Percentiles rank a stretch among this genome's conserved stretches.
These are phyloP conservation scores for Lagenidium giganteum DNA, from an alignment of 352 stramenopile species.

Conservation along the genomic window DNA sequence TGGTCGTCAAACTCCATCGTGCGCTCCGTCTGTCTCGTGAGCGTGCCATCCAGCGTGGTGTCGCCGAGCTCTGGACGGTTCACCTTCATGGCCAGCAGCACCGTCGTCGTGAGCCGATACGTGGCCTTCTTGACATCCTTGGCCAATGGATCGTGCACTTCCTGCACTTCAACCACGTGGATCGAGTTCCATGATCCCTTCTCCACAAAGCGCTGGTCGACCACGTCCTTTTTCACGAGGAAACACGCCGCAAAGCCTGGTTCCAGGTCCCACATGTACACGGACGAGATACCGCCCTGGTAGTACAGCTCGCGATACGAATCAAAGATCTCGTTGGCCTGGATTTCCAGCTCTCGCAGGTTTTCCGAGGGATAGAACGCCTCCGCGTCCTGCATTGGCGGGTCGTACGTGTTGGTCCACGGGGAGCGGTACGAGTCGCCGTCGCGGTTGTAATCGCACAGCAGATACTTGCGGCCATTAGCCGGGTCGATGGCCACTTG, in stretches of 20 bases:
- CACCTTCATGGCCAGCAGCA: conserved; percentile 89
- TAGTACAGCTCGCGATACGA: conserved; percentile 97
- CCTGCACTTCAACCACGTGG: conserved; percentile 91
- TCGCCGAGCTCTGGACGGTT: conserved; percentile 74
- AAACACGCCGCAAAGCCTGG: conserved; percentile 92
- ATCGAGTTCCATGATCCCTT: conserved; percentile 92
- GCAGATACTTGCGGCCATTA: conserved; percentile 88
- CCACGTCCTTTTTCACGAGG: conserved; percentile 91
- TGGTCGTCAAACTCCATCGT: conserved; percentile 71
- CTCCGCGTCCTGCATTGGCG: conserved; percentile 67
- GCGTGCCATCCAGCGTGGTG: conserved; percentile 87
- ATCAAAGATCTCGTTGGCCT: conserved; percentile 96
- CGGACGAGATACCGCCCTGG: conserved; percentile 87
- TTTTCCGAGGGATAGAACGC: conserved; percentile 89
- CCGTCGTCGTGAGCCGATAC: conserved; percentile 92
- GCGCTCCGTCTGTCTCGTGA: conserved; percentile 83
- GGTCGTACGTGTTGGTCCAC: conserved; percentile 92
- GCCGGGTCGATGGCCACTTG: conserved; percentile 80
- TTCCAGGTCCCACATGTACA: conserved; percentile 96
- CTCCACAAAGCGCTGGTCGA: conserved; percentile 76
- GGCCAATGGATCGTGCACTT: conserved; percentile 19
- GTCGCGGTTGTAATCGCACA: conserved; percentile 95
- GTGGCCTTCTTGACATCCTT: conserved; percentile 55
- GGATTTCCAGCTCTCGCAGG: conserved; percentile 87
- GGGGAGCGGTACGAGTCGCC: conserved; percentile 90